Base-by-base conservation (phyloP, 2,329 filamentous ascomycete genomes). In the Aspergillus viridinutans region DNA sequence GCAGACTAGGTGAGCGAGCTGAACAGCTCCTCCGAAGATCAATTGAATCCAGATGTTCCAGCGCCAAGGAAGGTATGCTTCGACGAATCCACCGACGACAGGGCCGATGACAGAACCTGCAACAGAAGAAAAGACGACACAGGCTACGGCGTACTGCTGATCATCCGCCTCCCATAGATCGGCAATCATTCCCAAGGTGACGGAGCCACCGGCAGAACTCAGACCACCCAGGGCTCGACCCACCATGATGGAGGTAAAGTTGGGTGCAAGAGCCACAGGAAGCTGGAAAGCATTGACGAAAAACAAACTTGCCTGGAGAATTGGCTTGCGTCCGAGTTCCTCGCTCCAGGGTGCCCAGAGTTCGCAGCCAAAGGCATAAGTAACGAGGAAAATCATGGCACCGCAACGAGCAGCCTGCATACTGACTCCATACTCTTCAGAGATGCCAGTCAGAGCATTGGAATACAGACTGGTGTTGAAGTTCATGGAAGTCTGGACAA, bases 341-440 rank as follows among this genome's bases (percentile, higher is more conserved):
- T 95, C 90, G 49, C 85, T 89, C 89, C 90, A 94, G 0, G 90
- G 90, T 0, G 90, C 90, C 90, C 90, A 94, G 0, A 93, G 81
- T 72, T 94, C 90, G 71, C 90, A 94, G 38, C 90, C 90, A 69
- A 94, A 92, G 40, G 90, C 90, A 71, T 95, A 94, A 2, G 86
- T 73, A 52, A 94, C 81, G 42, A 95, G 76, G 76, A 93, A 94
- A 60, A 92, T 84, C 76, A 89, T 87, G 58, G 89, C 88, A 69
- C 90, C 90, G 56, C 84, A 83, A 54, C 89, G 84, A 4, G 87
- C 89, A 3, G 83, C 85, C 71, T 90, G 88, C 28, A 77, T 76
- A 59, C 85, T 88, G 59, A 93, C 86, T 49, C 75, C 63, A 62
- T 90, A 94, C 59, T 91, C 81, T 21, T 86, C 77, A 0, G 83